Percentiles rank a stretch among this genome's conserved stretches.
Conservation (phyloP, 2,329 filamentous ascomycete genomes). For the Colletotrichum truncatum region DNA sequence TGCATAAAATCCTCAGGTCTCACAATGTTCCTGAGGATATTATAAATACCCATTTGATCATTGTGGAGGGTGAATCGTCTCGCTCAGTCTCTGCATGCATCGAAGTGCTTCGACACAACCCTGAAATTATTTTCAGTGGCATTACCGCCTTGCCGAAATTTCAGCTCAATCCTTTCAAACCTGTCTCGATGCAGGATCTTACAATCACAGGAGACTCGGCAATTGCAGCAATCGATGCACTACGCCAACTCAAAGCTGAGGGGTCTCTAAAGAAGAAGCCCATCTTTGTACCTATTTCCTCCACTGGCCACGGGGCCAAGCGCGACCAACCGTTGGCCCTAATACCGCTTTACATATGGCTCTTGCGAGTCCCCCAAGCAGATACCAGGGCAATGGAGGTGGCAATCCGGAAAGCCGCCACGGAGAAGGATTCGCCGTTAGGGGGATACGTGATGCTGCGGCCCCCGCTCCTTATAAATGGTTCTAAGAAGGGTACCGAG, state of each 20-base stretch:
- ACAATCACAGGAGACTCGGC: slow-evolving; percentile 13
- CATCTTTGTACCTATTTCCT: slow-evolving; percentile 4
- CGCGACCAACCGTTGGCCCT: slow-evolving; percentile 3
- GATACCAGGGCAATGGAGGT: slow-evolving; percentile 7
- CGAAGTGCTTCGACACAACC: slow-evolving; percentile 4
- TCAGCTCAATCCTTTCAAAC: slow-evolving; percentile 15
- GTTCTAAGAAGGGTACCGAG: neutral
- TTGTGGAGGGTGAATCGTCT: neutral
- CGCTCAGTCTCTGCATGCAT: neutral
- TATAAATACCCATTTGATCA: neutral
- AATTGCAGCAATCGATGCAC: neutral
- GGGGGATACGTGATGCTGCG: slow-evolving; percentile 11
- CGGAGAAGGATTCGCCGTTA: neutral
- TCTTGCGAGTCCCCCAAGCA: neutral
- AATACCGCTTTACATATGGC: slow-evolving; percentile 11
- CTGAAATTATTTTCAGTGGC: slow-evolving; percentile 10
- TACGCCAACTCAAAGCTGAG: neutral
- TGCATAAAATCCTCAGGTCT: neutral
- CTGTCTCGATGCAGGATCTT: slow-evolving; percentile 9
- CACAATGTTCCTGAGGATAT: neutral
- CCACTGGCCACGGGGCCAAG: neutral
- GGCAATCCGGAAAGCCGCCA: neutral
- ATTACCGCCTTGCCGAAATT: neutral
- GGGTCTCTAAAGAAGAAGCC: neutral
- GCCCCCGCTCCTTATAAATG: slow-evolving; percentile 5